These are phyloP conservation scores for Marasmius fiardii DNA, from an alignment of 1,284 basidiomycete species.

Conservation along the genomic window DNA sequence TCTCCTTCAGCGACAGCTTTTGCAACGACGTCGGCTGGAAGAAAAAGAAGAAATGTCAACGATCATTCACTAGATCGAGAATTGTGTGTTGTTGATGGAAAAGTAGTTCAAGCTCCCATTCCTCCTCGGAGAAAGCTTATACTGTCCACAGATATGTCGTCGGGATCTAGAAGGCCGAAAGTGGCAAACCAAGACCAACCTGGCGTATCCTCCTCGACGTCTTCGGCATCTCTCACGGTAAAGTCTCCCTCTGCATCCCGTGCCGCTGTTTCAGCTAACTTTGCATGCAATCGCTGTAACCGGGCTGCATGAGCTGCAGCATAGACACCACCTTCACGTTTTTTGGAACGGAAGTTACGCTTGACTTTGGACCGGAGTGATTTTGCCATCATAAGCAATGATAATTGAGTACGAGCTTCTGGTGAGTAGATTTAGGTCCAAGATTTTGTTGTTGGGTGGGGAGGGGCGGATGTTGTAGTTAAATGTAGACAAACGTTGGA, in stretches of 20 bases:
- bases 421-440: not conserved
- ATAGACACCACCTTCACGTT: slow-evolving; percentile 82
- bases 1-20: not conserved
- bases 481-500: no score
- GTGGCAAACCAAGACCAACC: slow-evolving; percentile 66
- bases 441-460: slow-evolving; percentile 12
- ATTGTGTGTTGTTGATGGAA: slow-evolving; percentile 6
- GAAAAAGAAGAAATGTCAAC: slow-evolving; percentile 31
- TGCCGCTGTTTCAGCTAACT: slow-evolving; percentile 54
- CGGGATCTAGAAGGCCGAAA: slow-evolving; percentile 54
- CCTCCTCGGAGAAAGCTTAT: slow-evolving; percentile 31
- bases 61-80: slow-evolving; percentile 28
- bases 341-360: slow-evolving; percentile 80
- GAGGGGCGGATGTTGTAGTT: slow-evolving; percentile 5
- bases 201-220: slow-evolving; percentile 37
- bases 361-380: slow-evolving; percentile 89
- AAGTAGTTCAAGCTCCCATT: not conserved
- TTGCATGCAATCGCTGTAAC: slow-evolving; percentile 71
- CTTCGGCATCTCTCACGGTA: slow-evolving; percentile 32
- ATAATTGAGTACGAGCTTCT: slow-evolving; percentile 14
- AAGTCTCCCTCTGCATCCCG: slow-evolving; percentile 39
- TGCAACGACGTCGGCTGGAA: slow-evolving; percentile 26
- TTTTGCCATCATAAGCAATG: slow-evolving; percentile 76
- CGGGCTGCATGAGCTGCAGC: slow-evolving; percentile 85
- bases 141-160: slow-evolving; percentile 48